Conservation (phyloP, 495 filamentous ascomycete species). For the Amphirosellinia nigrospora region DNA sequence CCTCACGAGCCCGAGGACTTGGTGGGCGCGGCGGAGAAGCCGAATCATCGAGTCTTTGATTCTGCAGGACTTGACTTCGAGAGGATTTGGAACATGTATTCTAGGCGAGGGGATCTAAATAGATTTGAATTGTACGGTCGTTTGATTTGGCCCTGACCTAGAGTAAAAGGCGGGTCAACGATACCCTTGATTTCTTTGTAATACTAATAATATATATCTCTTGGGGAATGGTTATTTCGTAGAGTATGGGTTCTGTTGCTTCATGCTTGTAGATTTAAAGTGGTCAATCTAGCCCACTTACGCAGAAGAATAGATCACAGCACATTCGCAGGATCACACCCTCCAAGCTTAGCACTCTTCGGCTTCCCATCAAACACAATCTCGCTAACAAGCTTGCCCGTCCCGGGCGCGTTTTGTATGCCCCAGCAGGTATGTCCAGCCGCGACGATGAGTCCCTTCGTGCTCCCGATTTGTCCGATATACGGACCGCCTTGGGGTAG, state of each 20-base stretch:
- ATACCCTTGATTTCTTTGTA: too few relatives aligned
- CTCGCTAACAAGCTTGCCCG: constrained; percentile 81
- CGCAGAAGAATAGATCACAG: constrained; percentile 29
- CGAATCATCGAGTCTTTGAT: constrained; percentile 29
- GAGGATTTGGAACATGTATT: constrained; percentile 26
- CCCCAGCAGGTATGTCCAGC: constrained; percentile 91
- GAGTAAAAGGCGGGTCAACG: not conserved
- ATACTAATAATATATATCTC: too few relatives aligned
- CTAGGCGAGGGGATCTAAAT: not conserved
- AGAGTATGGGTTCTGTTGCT: too few relatives aligned
- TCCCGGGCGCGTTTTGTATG: constrained; percentile 87
- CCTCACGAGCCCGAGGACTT: constrained; percentile 28
- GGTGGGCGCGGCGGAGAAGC: constrained; percentile 34
- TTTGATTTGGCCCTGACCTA: too few relatives aligned
- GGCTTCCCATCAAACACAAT: constrained; percentile 75
- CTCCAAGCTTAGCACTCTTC: constrained; percentile 64
- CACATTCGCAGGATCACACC: constrained; percentile 34
- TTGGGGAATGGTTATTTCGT: too few relatives aligned
- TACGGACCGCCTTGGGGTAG: constrained; percentile 76
- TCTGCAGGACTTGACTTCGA: constrained; percentile 24
- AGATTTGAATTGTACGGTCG: too few relatives aligned
- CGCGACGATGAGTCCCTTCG: constrained; percentile 76
- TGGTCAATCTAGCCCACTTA: not conserved
- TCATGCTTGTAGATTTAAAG: too few relatives aligned
- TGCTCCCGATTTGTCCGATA: constrained; percentile 68